Conservation (phyloP, 495 filamentous ascomycete genomes). For the Trichoderma reesei region DNA sequence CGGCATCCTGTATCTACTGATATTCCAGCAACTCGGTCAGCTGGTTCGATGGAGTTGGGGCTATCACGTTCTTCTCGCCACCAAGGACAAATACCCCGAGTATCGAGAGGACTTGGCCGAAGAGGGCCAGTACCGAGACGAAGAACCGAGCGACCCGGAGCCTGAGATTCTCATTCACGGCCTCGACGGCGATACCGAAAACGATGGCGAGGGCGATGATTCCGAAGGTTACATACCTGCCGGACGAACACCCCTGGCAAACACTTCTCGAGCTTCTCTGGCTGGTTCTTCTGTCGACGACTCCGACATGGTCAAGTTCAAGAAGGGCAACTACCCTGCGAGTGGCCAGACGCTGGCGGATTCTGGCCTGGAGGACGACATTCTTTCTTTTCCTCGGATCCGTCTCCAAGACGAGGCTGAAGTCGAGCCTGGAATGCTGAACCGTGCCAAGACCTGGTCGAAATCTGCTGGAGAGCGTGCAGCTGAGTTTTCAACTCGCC, state of each 20-base stretch:
- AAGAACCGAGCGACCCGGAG: slow-evolving; percentile 33
- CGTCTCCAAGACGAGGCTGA: slow-evolving; percentile 24
- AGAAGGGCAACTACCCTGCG: slow-evolving; percentile 11
- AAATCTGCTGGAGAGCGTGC: neutral
- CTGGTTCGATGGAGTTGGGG: slow-evolving; percentile 97
- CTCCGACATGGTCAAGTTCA: slow-evolving; percentile 16
- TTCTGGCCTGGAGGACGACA: slow-evolving; percentile 20
- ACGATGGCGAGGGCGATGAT: slow-evolving; percentile 21
- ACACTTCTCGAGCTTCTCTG: slow-evolving; percentile 30
- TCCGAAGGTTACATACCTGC: slow-evolving; percentile 35
- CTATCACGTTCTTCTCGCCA: slow-evolving; percentile 82
- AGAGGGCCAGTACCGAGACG: slow-evolving; percentile 61
- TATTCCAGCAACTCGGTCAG: slow-evolving; percentile 96
- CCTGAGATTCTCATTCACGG: slow-evolving; percentile 23
- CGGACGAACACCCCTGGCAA: slow-evolving; percentile 35
- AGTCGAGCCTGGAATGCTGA: slow-evolving; percentile 20
- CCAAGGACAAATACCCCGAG: slow-evolving; percentile 59
- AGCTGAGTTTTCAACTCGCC: slow-evolving; percentile 11
- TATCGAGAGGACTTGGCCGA: slow-evolving; percentile 48
- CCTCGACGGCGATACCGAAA: slow-evolving; percentile 19
- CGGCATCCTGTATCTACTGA: slow-evolving; percentile 88
- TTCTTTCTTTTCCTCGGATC: slow-evolving; percentile 37
- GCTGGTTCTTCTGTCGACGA: slow-evolving; percentile 32
- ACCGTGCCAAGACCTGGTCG: slow-evolving; percentile 13
- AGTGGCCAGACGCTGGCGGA: slow-evolving; percentile 6